These are phyloP conservation scores for Cyclocybe cylindracea DNA, from an alignment of 768 basidiomycete species.

Conservation along the genomic window DNA sequence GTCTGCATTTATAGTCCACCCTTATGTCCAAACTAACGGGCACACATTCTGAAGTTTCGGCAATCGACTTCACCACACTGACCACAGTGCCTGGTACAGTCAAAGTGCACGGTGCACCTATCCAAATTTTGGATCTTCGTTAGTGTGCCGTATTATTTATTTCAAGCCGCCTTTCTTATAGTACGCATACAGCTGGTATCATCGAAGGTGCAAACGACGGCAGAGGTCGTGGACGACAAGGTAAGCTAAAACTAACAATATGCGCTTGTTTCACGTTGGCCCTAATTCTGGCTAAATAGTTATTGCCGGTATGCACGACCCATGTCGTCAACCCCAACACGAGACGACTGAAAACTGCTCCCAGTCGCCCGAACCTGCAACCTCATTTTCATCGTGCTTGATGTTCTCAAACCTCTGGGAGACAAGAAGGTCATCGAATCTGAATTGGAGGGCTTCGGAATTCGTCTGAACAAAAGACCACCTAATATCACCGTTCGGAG, in stretches of 20 bases:
- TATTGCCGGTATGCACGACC: constrained; percentile 64
- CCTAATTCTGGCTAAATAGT: constrained; percentile 38
- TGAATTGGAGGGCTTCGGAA: constrained; percentile 98
- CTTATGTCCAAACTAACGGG: constrained; percentile 96
- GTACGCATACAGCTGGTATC: constrained; percentile 71
- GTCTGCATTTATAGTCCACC: constrained; percentile 61
- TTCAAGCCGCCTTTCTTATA: not conserved
- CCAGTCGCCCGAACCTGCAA: constrained; percentile 96
- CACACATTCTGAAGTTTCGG: constrained; percentile 94
- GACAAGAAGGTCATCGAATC: constrained; percentile 91
- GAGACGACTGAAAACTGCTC: constrained; percentile 12
- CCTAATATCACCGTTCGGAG: constrained; percentile 82
- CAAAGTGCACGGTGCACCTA: constrained; percentile 93
- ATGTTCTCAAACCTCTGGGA: constrained; percentile 96
- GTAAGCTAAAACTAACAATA: constrained; percentile 32
- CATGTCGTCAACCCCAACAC: constrained; percentile 4
- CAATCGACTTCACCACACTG: constrained; percentile 95
- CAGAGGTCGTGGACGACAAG: constrained; percentile 94
- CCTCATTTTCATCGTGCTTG: constrained; percentile 97
- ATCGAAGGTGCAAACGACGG: constrained; percentile 98
- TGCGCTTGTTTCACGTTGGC: not conserved
- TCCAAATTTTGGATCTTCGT: constrained; percentile 94
- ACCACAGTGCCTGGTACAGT: constrained; percentile 95
- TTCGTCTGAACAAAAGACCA: constrained; percentile 92
- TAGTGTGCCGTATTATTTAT: constrained; percentile 27